A percentile compares a stretch with the other conserved stretches of the same genome.
Conservation (phyloP, 2,329 filamentous ascomycete species). For the Botrytis tulipae region DNA sequence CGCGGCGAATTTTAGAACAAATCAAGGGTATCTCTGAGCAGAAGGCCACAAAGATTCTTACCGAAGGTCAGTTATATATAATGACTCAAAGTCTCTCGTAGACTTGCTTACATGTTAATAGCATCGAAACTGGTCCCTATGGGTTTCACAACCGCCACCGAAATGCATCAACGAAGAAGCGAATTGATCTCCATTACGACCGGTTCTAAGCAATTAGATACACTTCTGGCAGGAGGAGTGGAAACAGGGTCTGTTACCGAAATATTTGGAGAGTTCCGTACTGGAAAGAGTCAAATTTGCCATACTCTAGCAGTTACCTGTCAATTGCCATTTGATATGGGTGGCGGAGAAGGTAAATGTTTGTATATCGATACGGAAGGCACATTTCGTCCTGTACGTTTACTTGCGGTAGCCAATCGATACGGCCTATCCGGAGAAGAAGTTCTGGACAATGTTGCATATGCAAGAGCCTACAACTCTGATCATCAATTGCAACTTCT, state of each 20-base stretch:
- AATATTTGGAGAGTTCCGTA: slow-evolving; percentile 96
- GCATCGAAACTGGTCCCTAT: slow-evolving; percentile 96
- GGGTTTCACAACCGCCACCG: slow-evolving; percentile 98
- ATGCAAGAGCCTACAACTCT: slow-evolving; percentile 96
- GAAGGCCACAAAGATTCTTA: slow-evolving; percentile 87
- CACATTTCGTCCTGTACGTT: slow-evolving; percentile 88
- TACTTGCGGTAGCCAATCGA: slow-evolving; percentile 87
- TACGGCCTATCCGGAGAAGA: slow-evolving; percentile 96
- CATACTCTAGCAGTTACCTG: slow-evolving; percentile 98
- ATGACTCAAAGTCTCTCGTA: background rate
- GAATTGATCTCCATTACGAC: slow-evolving; percentile 98
- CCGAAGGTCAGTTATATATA: slow-evolving; percentile 63
- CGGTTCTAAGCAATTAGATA: slow-evolving; percentile 95
- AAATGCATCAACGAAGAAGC: slow-evolving; percentile 96
- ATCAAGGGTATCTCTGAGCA: slow-evolving; percentile 98
- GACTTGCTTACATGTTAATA: slow-evolving; percentile 40
- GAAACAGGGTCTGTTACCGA: slow-evolving; percentile 98
- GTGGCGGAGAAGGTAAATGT: slow-evolving; percentile 96
- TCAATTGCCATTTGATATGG: slow-evolving; percentile 97
- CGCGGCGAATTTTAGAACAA: slow-evolving; percentile 80
- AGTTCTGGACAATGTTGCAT: slow-evolving; percentile 96
- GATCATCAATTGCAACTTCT: slow-evolving; percentile 95
- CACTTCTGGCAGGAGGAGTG: slow-evolving; percentile 86
- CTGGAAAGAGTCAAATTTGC: slow-evolving; percentile 97
- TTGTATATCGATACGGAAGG: slow-evolving; percentile 98